Base-by-base conservation (phyloP, 192 early-diverging fungal genomes). In the Pecoramyces ruminantium region DNA sequence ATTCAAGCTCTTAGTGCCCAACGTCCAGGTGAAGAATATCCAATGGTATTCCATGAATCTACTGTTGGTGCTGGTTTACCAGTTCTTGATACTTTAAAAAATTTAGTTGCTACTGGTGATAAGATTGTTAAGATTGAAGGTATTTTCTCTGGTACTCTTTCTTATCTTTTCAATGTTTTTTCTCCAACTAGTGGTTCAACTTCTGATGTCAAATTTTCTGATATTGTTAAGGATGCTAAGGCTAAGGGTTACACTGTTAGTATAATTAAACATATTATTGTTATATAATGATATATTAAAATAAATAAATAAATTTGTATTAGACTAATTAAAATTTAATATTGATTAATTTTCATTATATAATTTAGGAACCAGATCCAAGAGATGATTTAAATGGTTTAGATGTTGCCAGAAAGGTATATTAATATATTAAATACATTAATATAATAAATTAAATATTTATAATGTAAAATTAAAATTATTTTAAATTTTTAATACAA, bases 351-450 rank as follows among this genome's bases (percentile, higher is more conserved):
- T 34, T 34, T 6, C 3, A 6, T 34, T 34, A 34, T 34, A 34
- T 34, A 6, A 34, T 34, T 6, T 81, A 92, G 91, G 97, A 99
- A 83, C 97, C 97, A 30, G 97, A 99, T 84, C 97, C 97, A 29
- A 89, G 97, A 77, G 97, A 99, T 83, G 97, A 99, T 81, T 89
- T 99, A 81, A 99, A 99, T 83, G 98, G 97, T 30, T 93, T 99
- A 94, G 98, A 99, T 83, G 96, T 99, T 29, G 97, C 96, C 28
- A 94, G 97, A 80, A 99, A 99, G 87, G 94, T 95, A 85, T 82
- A 83, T 6, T n/a, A n/a, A n/a, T n/a, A n/a, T n/a, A n/a, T n/a
- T 34, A 34, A 6, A 34, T 34, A 6, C 30, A 34, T 34, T 6
- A 34, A 34, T 34, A 34, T 34, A 34, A 34, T 6, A 34, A 34